Evolutionary conservation across 148 eudicot species (phyloP).

Genomic region (Heliosperma pusillum): DNA sequence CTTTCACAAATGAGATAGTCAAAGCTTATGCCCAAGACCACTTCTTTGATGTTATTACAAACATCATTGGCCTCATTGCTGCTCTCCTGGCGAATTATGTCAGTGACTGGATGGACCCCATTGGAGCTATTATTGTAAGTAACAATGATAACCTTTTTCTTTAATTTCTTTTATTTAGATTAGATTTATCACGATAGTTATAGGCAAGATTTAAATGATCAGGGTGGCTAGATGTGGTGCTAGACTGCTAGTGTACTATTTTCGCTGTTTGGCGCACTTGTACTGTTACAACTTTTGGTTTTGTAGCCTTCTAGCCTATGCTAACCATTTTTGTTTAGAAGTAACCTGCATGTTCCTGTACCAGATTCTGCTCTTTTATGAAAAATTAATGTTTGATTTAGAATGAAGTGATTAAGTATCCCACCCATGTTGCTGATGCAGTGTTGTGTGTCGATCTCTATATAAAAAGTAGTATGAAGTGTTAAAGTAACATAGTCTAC

Average conservation of each 20-base stretch:
- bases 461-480: neutral
- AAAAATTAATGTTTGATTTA: neutral
- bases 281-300: neutral
- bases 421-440: neutral
- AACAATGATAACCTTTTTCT: neutral
- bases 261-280: neutral
- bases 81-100: conserved; percentile 74
- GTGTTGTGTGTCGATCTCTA: too few relatives aligned
- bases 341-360: neutral
- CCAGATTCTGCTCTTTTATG: neutral
- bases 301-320: neutral
- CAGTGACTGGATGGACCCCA: conserved; percentile 84
- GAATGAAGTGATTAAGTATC: neutral
- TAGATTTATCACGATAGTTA: neutral
- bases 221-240: neutral
- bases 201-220: neutral
- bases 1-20: conserved; percentile 90
- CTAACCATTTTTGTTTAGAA: neutral
- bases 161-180: neutral
- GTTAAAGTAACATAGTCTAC: neutral
- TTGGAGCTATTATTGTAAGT: conserved; percentile 95
- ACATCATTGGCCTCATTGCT: conserved; percentile 80
- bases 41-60: conserved; percentile 95
- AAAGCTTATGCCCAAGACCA: conserved; percentile 98
- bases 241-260: too few relatives aligned